Evolutionary conservation across 169 alveolate species (phyloP), one percentile per base, ranked within the genome.

Genomic region (Eimeria brunetti): DNA sequence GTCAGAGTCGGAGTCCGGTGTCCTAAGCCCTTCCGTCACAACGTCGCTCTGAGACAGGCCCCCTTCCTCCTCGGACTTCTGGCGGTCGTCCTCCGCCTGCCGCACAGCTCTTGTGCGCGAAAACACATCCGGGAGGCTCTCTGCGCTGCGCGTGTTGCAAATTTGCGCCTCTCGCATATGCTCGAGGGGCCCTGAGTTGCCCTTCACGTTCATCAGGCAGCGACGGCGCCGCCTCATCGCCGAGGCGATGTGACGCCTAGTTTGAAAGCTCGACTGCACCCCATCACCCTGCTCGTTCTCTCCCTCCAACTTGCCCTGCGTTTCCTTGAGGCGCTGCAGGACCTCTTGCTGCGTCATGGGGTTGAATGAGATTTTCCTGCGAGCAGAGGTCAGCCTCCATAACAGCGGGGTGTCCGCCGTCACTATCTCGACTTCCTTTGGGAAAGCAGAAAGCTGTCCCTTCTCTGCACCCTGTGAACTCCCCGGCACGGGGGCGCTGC

Each of bases 311-410:
- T 78, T 91, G 44, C 64, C 95, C 91, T 91, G 84, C 83, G 95
- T 85, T 27, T 67, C 84, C 73, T 91, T 53, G 53, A 91, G 95
- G 80, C 76, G 88, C 95, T 76, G 84, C 91, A 91, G 78, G 73
- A 91, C 95, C 67, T 91, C 95, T 67, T 76, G 85, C 46, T 91
- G 95, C 27, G 91, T 78, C 95, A 91, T 83, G 46, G 88, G 78
- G 53, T 78, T 83, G 91, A 91, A 80, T 27, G 91, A 78, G 14
- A 91, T 91, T 85, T 78, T 76, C 49, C 95, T 56, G 69, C 95
- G 80, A 0, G 95, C 95, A 22, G 95, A 91, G 58, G 95, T 91
- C 49, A 91, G 60, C 83, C 95, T 33, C 91, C 91, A 91, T 5
- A 91, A 33, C 46, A 91, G 44, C 56, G 95, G 95, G 56, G 95